A percentile compares a stretch with the other conserved stretches of the same genome.
These are phyloP conservation scores for Wickerhamomyces xylosicus DNA, from an alignment of 805 yeast species.

Conservation along the genomic window DNA sequence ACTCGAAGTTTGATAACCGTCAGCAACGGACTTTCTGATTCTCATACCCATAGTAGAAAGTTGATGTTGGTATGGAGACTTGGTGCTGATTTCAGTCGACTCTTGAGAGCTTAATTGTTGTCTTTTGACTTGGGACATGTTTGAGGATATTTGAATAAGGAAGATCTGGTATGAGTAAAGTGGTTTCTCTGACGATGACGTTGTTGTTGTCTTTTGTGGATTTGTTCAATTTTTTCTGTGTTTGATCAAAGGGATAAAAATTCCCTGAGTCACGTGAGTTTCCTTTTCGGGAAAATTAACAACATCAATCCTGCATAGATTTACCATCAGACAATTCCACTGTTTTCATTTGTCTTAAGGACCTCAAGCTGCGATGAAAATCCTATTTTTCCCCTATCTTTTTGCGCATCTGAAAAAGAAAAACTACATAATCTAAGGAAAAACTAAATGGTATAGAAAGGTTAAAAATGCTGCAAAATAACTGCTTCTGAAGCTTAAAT, in stretches of 20 bases:
- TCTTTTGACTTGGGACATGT: slow-evolving; percentile 26
- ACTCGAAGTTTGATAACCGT: slow-evolving; percentile 36
- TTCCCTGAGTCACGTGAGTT: background rate
- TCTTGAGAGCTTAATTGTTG: slow-evolving; percentile 19
- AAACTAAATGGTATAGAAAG: too few species aligned
- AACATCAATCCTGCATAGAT: background rate
- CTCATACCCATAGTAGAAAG: slow-evolving; percentile 61
- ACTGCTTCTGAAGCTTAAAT: too few species aligned
- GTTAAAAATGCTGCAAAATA: too few species aligned
- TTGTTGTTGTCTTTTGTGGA: too few species aligned
- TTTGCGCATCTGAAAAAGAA: too few species aligned
- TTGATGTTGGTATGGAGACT: slow-evolving; percentile 23
- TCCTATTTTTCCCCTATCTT: too few species aligned
- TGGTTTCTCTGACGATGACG: too few species aligned
- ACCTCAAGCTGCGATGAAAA: too few species aligned
- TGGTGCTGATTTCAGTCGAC: slow-evolving; percentile 14
- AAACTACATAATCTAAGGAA: too few species aligned
- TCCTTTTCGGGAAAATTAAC: background rate
- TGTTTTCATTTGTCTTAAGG: too few species aligned
- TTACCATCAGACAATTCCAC: background rate
- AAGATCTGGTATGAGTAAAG: background rate
- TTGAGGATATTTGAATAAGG: background rate
- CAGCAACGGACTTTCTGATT: slow-evolving; percentile 54
- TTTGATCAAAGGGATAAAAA: background rate
- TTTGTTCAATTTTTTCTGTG: background rate